phyloP scores from a whole-genome alignment of 2,329 filamentous ascomycete species.

The Knufia fluminis region DNA sequence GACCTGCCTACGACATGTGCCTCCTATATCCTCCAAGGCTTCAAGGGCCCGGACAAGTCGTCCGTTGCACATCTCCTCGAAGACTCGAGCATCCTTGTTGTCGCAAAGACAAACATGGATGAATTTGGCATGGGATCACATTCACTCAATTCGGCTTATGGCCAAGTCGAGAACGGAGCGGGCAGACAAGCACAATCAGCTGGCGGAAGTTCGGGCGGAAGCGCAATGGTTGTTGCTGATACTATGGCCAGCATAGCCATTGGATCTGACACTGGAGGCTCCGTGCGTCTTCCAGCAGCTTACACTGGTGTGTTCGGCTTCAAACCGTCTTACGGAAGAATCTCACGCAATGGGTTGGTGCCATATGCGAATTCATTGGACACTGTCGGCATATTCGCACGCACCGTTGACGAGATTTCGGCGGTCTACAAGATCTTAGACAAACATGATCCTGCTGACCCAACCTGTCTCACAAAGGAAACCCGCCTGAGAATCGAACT shows the following conservation, averaged over 20 bases:
- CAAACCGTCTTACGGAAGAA: slow-evolving; percentile 82
- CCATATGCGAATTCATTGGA: slow-evolving; percentile 90
- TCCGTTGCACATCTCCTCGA: slow-evolving; percentile 65
- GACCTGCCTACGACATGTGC: slow-evolving; percentile 70
- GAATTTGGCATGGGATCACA: slow-evolving; percentile 95
- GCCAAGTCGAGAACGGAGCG: slow-evolving; percentile 43
- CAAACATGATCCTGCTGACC: slow-evolving; percentile 60
- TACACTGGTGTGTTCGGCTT: slow-evolving; percentile 78
- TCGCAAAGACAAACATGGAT: slow-evolving; percentile 86
- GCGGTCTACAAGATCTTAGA: slow-evolving; percentile 34
- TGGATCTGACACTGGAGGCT: slow-evolving; percentile 90
- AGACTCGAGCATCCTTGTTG: slow-evolving; percentile 51
- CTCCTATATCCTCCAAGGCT: slow-evolving; percentile 62
- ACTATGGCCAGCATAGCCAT: slow-evolving; percentile 48
- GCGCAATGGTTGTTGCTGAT: slow-evolving; percentile 64
- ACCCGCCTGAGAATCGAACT: slow-evolving; percentile 39
- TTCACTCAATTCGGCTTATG: slow-evolving; percentile 58
- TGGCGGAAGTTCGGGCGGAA: slow-evolving; percentile 88
- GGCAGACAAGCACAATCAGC: slow-evolving; percentile 53
- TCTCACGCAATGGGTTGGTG: slow-evolving; percentile 78
- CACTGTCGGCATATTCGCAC: slow-evolving; percentile 70
- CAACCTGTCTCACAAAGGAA: slow-evolving; percentile 55
- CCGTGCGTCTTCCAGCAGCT: slow-evolving; percentile 75
- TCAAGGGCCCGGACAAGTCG: slow-evolving; percentile 70
- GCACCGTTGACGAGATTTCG: slow-evolving; percentile 43